Evolutionary conservation across 1,139 yeast genomes (phyloP).

Genomic region (Fermentozyma sake): DNA sequence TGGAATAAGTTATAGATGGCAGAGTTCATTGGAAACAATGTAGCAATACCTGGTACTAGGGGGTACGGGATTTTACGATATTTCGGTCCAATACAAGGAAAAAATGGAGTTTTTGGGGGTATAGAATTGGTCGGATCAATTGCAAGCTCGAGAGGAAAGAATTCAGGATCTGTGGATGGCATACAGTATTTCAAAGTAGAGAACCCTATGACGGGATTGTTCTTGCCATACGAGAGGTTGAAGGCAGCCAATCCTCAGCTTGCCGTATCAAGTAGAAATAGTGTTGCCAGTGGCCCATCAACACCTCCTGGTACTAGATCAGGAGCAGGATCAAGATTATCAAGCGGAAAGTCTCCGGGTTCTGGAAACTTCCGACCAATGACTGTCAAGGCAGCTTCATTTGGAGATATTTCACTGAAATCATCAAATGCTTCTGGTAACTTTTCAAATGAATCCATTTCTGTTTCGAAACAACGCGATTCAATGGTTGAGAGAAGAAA

Average conservation of each 20-base stretch:
- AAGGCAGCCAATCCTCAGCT: slow-evolving; percentile 33
- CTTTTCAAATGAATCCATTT: no score
- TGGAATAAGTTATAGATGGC: slow-evolving; percentile 8
- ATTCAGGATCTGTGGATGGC: slow-evolving; percentile 43
- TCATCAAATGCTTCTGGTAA: no score
- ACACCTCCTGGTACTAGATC: no score
- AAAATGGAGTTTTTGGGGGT: slow-evolving; percentile 81
- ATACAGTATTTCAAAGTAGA: slow-evolving; percentile 46
- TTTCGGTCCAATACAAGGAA: slow-evolving; percentile 71
- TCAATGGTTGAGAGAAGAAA: not conserved
- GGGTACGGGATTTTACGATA: slow-evolving; percentile 62
- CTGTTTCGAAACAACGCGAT: not conserved
- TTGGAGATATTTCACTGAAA: slow-evolving; percentile 1
- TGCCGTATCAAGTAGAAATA: no score
- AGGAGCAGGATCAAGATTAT: no score
- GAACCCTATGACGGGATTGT: slow-evolving; percentile 65
- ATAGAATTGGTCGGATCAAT: slow-evolving; percentile 68
- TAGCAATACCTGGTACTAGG: slow-evolving; percentile 42
- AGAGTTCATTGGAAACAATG: slow-evolving; percentile 29
- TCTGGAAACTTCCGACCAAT: no score
- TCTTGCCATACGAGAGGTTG: slow-evolving; percentile 65
- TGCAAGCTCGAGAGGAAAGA: slow-evolving; percentile 45
- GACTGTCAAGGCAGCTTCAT: not conserved
- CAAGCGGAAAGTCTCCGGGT: no score
- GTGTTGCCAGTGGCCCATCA: no score